Percentiles rank a stretch among this genome's conserved stretches.
These are phyloP conservation scores for Myxozyma sirexii DNA, from an alignment of 805 yeast genomes.

Conservation along the genomic window DNA sequence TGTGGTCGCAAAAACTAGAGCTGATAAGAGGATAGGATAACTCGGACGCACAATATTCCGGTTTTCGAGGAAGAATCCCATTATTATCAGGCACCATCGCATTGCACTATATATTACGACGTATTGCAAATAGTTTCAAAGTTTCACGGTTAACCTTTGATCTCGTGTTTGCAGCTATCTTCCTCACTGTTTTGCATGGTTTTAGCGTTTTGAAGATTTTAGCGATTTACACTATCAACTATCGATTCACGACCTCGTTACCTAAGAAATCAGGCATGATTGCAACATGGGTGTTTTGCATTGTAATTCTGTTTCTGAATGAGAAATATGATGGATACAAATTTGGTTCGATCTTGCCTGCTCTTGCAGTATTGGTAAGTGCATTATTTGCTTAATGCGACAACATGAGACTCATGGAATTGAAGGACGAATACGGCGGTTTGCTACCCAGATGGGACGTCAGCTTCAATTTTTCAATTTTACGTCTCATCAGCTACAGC, in stretches of 20 bases:
- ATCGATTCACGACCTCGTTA: slow-evolving; percentile 47
- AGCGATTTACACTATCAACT: slow-evolving; percentile 60
- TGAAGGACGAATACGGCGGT: slow-evolving; percentile 61
- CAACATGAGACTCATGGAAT: not conserved
- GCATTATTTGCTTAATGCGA: too few species aligned
- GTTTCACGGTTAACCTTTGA: slow-evolving; percentile 63
- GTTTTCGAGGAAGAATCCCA: slow-evolving; percentile 79
- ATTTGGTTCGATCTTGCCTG: slow-evolving; percentile 49
- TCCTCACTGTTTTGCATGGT: slow-evolving; percentile 79
- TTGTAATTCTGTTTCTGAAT: slow-evolving; percentile 76
- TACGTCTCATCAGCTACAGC: slow-evolving; percentile 81
- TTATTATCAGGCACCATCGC: slow-evolving; percentile 58
- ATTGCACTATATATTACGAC: slow-evolving; percentile 59
- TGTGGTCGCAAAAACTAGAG: not conserved
- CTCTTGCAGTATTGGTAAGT: slow-evolving; percentile 53
- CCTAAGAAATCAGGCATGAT: slow-evolving; percentile 26
- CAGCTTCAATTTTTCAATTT: slow-evolving; percentile 83
- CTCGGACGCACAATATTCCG: slow-evolving; percentile 85
- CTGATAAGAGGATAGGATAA: slow-evolving; percentile 55
- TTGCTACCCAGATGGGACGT: slow-evolving; percentile 94
- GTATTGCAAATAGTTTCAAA: slow-evolving; percentile 36
- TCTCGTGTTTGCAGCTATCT: slow-evolving; percentile 66
- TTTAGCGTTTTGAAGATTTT: slow-evolving; percentile 64
- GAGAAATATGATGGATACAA: slow-evolving; percentile 62
- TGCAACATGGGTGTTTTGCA: slow-evolving; percentile 75